Percentiles rank a stretch among this genome's conserved stretches.
Evolutionary conservation across 2,329 filamentous ascomycete genomes (phyloP).

Genomic region (Sclerotinia trifoliorum): DNA sequence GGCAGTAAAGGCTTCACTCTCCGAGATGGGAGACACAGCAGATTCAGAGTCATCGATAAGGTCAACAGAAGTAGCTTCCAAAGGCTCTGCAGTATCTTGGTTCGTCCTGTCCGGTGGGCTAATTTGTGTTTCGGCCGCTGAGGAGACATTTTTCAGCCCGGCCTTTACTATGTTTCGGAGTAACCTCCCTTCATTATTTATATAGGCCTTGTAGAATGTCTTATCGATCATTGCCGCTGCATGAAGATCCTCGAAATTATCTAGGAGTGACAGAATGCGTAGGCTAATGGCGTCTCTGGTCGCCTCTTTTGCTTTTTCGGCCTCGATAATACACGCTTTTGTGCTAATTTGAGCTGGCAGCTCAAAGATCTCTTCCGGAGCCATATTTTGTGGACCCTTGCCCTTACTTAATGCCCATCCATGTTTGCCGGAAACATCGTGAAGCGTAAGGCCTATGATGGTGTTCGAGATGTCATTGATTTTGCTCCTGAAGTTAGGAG

Average conservation of each 20-base stretch:
- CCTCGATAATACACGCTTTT: constrained; percentile 22
- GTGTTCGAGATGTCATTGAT: constrained; percentile 54
- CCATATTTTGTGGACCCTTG: constrained; percentile 13
- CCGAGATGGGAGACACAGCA: constrained; percentile 1
- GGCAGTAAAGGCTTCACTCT: neutral
- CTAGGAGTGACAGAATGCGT: constrained; percentile 45
- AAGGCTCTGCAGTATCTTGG: neutral
- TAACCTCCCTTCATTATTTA: constrained; percentile 46
- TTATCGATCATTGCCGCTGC: constrained; percentile 46
- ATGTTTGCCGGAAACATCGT: constrained; percentile 49
- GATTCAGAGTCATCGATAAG: constrained; percentile 27
- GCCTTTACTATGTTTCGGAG: constrained; percentile 37
- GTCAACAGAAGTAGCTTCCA: constrained; percentile 14
- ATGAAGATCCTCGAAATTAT: constrained; percentile 46
- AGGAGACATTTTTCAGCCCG: constrained; percentile 26
- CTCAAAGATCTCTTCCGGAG: constrained; percentile 21
- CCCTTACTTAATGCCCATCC: constrained; percentile 52
- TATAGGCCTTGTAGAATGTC: constrained; percentile 48
- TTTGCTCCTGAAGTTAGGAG: constrained; percentile 47
- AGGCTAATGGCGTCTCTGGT: constrained; percentile 39
- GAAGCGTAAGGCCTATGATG: constrained; percentile 49
- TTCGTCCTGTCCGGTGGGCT: neutral
- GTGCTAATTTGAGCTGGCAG: constrained; percentile 19
- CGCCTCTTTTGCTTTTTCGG: constrained; percentile 25
- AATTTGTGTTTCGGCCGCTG: constrained; percentile 20